These are phyloP conservation scores for Sarocladiaceae sp. DNA, from an alignment of 2,329 filamentous ascomycete genomes.

Conservation along the genomic window DNA sequence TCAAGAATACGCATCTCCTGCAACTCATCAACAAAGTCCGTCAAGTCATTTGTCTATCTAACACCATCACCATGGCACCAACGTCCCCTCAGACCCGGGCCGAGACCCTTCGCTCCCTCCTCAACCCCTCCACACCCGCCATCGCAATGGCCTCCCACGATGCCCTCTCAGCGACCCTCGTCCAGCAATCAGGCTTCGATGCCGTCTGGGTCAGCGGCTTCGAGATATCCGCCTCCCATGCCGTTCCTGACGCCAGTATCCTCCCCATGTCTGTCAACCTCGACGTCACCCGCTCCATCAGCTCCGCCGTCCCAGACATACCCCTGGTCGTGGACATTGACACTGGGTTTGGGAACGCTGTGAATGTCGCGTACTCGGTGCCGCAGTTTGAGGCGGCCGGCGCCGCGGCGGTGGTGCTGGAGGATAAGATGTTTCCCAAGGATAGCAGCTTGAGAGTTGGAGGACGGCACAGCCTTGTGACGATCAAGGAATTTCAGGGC, in stretches of 20 bases:
- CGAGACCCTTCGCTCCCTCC: background rate
- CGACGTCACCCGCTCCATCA: conserved; percentile 9
- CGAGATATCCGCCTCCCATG: conserved; percentile 13
- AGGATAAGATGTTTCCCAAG: conserved; percentile 11
- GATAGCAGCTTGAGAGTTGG: conserved; percentile 7
- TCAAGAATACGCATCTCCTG: too few relatives aligned
- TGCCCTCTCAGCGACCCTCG: background rate
- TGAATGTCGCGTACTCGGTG: conserved; percentile 9
- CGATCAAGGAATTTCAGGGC: conserved; percentile 8
- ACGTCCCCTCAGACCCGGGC: background rate
- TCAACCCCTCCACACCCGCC: conserved; percentile 1
- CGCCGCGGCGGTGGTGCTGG: conserved; percentile 7
- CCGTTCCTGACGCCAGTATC: conserved; percentile 13
- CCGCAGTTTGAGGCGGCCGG: conserved; percentile 9
- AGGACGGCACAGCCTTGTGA: conserved; percentile 4
- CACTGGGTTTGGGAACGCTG: conserved; percentile 10
- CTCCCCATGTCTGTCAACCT: conserved; percentile 7
- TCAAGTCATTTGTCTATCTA: too few relatives aligned
- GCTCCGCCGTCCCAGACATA: background rate
- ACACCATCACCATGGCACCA: background rate
- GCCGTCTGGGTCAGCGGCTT: conserved; percentile 15
- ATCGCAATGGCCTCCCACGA: conserved; percentile 3
- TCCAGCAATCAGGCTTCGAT: conserved; percentile 12
- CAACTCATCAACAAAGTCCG: too few relatives aligned
- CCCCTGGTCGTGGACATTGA: conserved; percentile 10